phyloP scores from a whole-genome alignment of 768 basidiomycete species.

The Lyophyllum decastes region DNA sequence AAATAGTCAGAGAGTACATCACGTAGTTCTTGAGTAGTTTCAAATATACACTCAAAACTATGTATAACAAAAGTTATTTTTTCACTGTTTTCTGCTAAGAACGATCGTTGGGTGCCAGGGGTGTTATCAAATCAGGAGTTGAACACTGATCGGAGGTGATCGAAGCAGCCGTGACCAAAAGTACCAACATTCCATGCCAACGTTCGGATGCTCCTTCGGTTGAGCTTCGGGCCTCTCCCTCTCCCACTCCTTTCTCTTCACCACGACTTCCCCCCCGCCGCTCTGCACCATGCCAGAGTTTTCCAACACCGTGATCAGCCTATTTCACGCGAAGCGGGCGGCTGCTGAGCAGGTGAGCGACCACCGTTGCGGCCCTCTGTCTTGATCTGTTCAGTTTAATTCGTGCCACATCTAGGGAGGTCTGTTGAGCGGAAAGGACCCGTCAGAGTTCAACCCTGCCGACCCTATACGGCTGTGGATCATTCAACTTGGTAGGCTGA shows the following conservation, averaged over 20 bases:
- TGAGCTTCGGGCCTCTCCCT: background rate
- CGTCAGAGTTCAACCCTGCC: constrained; percentile 56
- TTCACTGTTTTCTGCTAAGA: too few relatives aligned
- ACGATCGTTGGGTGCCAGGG: too few relatives aligned
- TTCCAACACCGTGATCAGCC: constrained; percentile 34
- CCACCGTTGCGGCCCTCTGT: background rate
- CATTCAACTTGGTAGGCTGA: constrained; percentile 68
- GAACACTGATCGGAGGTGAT: too few relatives aligned
- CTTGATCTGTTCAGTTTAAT: constrained; percentile 1
- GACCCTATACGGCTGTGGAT: constrained; percentile 82
- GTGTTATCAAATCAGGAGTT: too few relatives aligned
- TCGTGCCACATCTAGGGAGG: constrained; percentile 56
- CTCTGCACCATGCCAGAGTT: constrained; percentile 36
- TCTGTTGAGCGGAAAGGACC: constrained; percentile 74
- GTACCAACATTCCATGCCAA: background rate
- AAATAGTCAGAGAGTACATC: too few relatives aligned
- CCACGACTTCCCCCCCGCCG: background rate
- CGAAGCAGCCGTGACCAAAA: too few relatives aligned
- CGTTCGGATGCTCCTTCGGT: background rate
- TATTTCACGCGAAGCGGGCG: constrained; percentile 35
- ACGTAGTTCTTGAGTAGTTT: too few relatives aligned
- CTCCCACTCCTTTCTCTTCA: background rate
- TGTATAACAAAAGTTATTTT: too few relatives aligned
- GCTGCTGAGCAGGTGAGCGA: constrained; percentile 42
- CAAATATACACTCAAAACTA: too few relatives aligned